These are phyloP conservation scores for Volutella citrinella DNA, from an alignment of 2,329 filamentous ascomycete genomes.

Conservation along the genomic window DNA sequence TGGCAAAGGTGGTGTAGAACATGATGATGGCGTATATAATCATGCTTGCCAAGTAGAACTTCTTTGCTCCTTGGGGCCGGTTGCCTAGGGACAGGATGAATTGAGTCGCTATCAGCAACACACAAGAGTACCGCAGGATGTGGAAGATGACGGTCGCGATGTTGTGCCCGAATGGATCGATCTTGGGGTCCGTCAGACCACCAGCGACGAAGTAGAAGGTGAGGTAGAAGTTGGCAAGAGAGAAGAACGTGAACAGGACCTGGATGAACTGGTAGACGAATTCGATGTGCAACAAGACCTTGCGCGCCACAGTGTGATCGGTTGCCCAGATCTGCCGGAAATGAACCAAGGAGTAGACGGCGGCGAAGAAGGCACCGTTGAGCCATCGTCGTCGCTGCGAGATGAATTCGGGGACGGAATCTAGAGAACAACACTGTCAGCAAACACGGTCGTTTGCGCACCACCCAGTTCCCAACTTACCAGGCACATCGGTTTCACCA, in stretches of 20 bases:
- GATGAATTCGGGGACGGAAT: conserved; percentile 92
- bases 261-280: conserved; percentile 94
- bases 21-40: conserved; percentile 92
- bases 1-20: conserved; percentile 89
- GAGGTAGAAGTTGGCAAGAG: conserved; percentile 96
- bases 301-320: conserved; percentile 85
- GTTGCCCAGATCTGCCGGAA: conserved; percentile 91
- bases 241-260: conserved; percentile 95
- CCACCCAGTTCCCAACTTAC: conserved; percentile 59
- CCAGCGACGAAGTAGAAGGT: conserved; percentile 98
- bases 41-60: conserved; percentile 84
- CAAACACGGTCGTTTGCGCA: too few species aligned
- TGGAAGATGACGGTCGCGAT: conserved; percentile 84
- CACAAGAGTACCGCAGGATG: conserved; percentile 78
- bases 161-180: conserved; percentile 90
- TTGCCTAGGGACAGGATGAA: conserved; percentile 98
- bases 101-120: conserved; percentile 87
- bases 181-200: conserved; percentile 70
- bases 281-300: conserved; percentile 89
- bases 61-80: conserved; percentile 89
- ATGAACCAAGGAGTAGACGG: conserved; percentile 94
- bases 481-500: conserved; percentile 96
- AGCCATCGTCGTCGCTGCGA: conserved; percentile 96
- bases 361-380: conserved; percentile 97
- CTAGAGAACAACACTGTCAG: too few species aligned